Base-by-base conservation (phyloP, 192 early-diverging fungal genomes). In the Entomortierella lignicola region DNA sequence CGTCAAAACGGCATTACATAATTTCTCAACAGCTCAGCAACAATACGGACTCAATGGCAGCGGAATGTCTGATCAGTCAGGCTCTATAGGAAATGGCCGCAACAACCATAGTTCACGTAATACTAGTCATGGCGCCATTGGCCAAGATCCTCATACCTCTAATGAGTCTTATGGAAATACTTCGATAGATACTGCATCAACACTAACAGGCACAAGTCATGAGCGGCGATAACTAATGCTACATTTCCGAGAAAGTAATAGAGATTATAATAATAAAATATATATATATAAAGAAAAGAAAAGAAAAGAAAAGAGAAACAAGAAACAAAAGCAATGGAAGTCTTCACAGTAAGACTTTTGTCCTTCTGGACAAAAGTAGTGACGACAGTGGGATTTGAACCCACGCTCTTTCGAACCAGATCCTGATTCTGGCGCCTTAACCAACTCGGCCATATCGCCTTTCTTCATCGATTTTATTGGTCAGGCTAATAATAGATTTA, bases 1-100 rank as follows among this genome's bases (percentile, higher is more conserved):
- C 27, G 92, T 88, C 21, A 89, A 87, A 70, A 89, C 90, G 4
- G 92, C 91, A 18, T 50, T 93, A 27, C 63, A 69, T 23, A 86
- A 93, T 62, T 84, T 95, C 52, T 20, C 39, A 6, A 8, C 25
- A 12, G 80, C 68, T 32, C 64, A 77, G 37, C 66, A 77, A 26
- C 59, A 77, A 27, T 47, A 68, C 32, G 65, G 32, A 21, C 73
- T 61, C 23, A 47, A 20, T 13, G 55, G 55, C 29, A 48, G 18
- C 25, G 41, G 42, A 2, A 54, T 52, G 25, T 18, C 57, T 18
- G 56, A 69, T 44, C 56, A 29, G 27, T 31, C 64, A 11, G 54
- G 34, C 17, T 26, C 55, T 20, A 57, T 34, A 23, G 53, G 52
- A n/a, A 66, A n/a, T 21, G 31, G 48, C 41, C 64, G 41, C 17